Evolutionary conservation across 2,329 filamentous ascomycete species (phyloP), one percentile per base, ranked within the genome.

Genomic region (Cercospora nicotianae): DNA sequence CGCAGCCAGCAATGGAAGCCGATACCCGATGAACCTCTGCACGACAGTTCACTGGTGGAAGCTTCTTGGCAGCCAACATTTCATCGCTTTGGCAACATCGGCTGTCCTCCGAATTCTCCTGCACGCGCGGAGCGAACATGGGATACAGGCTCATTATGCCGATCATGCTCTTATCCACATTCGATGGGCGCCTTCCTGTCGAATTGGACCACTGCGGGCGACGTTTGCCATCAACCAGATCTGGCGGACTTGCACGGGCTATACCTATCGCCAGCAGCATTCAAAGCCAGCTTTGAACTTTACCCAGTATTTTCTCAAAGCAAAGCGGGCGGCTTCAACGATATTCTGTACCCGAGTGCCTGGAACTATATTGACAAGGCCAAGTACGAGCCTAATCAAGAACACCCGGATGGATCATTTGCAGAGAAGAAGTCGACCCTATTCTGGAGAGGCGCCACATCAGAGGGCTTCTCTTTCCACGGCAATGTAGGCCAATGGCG

Each of bases 171-270:
- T 1, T 80, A 81, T 6, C 85, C 86, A 0, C 90, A 94, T 74
- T 90, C 91, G 0, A 80, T 87, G 18, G 89, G 87, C 2, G 87
- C 88, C 23, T 91, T 92, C 73, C 80, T 93, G 5, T 81, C 83
- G 4, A 84, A 91, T 72, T 94, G 90, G 88, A 82, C 84, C 1
- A 76, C 84, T 8, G 87, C 90, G 5, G 84, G 88, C 5, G 86
- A 92, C 58, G 84, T 90, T 30, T 96, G 92, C 76, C 86, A 90
- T 68, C 92, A 95, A 75, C 90, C 92, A 0, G 92, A 95, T 70
- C 81, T 94, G 33, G 86, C 87, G 30, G 84, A 89, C 69, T 83
- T 94, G 1, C 91, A 94, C 73, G 90, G 91, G 51, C 88, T 94
- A 74, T 88, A 91, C 76, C 83, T 91, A 48, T 87, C 86, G 0